These are phyloP conservation scores for Cyclospora cayetanensis DNA, from an alignment of 169 alveolate species.

Conservation along the genomic window DNA sequence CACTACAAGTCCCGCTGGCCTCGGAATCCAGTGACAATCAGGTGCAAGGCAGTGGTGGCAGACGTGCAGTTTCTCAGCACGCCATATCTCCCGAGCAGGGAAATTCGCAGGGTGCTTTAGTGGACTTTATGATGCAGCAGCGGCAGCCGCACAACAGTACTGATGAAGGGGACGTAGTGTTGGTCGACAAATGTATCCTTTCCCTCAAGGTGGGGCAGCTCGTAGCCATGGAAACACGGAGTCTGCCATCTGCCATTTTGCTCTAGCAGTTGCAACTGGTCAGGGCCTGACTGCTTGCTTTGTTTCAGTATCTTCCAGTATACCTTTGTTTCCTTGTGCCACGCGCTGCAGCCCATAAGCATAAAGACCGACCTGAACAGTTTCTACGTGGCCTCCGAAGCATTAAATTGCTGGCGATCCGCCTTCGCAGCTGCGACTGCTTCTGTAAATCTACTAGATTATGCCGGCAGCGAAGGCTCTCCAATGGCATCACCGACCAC, in stretches of 20 bases:
- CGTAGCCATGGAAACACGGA: too few relatives aligned
- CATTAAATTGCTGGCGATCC: slow-evolving; percentile 40
- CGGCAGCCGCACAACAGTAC: not conserved
- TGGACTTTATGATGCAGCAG: slow-evolving; percentile 55
- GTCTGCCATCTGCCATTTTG: too few relatives aligned
- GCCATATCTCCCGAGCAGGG: not conserved
- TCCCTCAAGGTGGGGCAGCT: not conserved
- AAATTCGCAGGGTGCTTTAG: not conserved
- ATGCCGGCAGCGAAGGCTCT: not conserved
- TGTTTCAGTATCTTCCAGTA: too few relatives aligned
- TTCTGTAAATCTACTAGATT: not conserved
- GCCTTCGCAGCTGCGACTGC: slow-evolving; percentile 62
- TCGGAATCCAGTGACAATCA: not conserved
- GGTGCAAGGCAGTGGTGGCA: not conserved
- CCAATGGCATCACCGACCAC: not conserved
- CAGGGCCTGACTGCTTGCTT: too few relatives aligned
- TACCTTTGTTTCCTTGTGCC: not conserved
- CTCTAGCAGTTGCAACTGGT: too few relatives aligned
- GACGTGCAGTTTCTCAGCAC: not conserved
- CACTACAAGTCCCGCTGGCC: not conserved
- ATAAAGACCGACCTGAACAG: slow-evolving; percentile 46
- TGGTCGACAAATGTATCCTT: slow-evolving; percentile 56
- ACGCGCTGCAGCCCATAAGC: slow-evolving; percentile 56
- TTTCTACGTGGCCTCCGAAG: slow-evolving; percentile 29
- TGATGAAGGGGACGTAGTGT: slow-evolving; percentile 23